Conservation (phyloP, 495 filamentous ascomycete genomes). For the Cercophora newfieldiana region DNA sequence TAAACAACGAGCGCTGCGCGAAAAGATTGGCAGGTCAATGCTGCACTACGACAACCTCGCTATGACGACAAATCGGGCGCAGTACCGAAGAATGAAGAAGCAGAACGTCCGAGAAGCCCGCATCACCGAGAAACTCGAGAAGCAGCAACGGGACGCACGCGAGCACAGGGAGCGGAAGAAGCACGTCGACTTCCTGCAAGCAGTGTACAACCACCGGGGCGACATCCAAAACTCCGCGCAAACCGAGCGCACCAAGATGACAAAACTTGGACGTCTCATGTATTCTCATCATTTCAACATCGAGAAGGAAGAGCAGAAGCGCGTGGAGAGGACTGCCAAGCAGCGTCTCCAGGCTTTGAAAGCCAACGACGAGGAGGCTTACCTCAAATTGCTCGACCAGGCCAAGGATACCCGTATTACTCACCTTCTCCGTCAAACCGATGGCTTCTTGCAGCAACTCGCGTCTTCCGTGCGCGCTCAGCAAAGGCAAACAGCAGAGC, state of each 20-base stretch:
- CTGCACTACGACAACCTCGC: constrained; percentile 91
- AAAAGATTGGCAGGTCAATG: constrained; percentile 84
- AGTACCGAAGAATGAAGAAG: constrained; percentile 93
- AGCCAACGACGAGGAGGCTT: constrained; percentile 98
- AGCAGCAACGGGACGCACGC: constrained; percentile 93
- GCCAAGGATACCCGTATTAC: constrained; percentile 99
- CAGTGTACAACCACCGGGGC: constrained; percentile 61
- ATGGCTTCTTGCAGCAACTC: constrained; percentile 94
- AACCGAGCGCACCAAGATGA: constrained; percentile 57
- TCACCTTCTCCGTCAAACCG: constrained; percentile 91
- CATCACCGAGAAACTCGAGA: constrained; percentile 97
- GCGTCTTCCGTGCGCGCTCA: constrained; percentile 89
- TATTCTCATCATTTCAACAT: constrained; percentile 86
- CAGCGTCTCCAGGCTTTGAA: constrained; percentile 98
- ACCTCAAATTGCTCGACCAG: constrained; percentile 92
- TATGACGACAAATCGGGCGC: constrained; percentile 87
- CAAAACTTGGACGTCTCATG: constrained; percentile 88
- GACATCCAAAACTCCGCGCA: constrained; percentile 43
- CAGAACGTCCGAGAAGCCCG: constrained; percentile 93
- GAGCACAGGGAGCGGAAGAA: constrained; percentile 95
- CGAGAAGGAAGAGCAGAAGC: constrained; percentile 98
- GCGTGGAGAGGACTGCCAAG: constrained; percentile 94
- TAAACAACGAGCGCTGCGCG: constrained; percentile 81
- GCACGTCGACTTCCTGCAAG: constrained; percentile 80
- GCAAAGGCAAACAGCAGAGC: constrained; percentile 76